Conservation (phyloP, 768 basidiomycete species). For the Mycena filopes region DNA sequence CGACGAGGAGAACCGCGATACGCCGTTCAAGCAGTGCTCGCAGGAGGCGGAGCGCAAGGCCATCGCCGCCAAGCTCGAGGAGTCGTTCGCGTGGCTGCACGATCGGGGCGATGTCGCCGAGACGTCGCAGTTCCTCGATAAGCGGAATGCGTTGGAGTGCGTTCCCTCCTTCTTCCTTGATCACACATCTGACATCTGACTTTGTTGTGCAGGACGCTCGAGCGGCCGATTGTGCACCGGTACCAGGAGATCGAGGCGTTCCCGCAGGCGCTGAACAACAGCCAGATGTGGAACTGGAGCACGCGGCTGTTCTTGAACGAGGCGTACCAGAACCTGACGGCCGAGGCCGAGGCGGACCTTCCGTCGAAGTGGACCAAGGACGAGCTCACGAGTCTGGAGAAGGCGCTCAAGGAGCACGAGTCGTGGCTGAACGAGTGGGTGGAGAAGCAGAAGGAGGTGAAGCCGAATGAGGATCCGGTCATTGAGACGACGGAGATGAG, state of each 20-base stretch:
- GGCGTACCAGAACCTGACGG: constrained; percentile 79
- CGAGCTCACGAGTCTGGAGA: constrained; percentile 87
- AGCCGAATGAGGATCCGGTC: constrained; percentile 85
- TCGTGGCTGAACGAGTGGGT: constrained; percentile 85
- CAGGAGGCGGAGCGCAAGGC: constrained; percentile 73
- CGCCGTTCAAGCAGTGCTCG: constrained; percentile 89
- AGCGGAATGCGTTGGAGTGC: constrained; percentile 86
- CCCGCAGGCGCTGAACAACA: constrained; percentile 82
- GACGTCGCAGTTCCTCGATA: constrained; percentile 77
- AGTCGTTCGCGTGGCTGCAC: constrained; percentile 84
- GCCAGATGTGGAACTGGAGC: constrained; percentile 90
- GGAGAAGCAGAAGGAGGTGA: constrained; percentile 81
- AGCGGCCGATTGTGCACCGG: constrained; percentile 85
- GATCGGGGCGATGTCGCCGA: constrained; percentile 87
- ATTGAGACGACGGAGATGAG: constrained; percentile 89
- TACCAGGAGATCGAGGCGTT: constrained; percentile 92
- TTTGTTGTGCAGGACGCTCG: constrained; percentile 64
- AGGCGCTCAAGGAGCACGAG: constrained; percentile 81
- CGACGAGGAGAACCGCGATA: constrained; percentile 67
- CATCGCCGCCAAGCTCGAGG: constrained; percentile 75
- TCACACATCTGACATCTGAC: constrained; percentile 10
- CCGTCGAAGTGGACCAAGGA: constrained; percentile 86
- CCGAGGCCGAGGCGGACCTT: constrained; percentile 65
- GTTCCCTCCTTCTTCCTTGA: constrained; percentile 42
- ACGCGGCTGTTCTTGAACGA: constrained; percentile 87